Evolutionary conservation across 1,284 basidiomycete genomes (phyloP).

Genomic region (Afroboletus lepidellus): DNA sequence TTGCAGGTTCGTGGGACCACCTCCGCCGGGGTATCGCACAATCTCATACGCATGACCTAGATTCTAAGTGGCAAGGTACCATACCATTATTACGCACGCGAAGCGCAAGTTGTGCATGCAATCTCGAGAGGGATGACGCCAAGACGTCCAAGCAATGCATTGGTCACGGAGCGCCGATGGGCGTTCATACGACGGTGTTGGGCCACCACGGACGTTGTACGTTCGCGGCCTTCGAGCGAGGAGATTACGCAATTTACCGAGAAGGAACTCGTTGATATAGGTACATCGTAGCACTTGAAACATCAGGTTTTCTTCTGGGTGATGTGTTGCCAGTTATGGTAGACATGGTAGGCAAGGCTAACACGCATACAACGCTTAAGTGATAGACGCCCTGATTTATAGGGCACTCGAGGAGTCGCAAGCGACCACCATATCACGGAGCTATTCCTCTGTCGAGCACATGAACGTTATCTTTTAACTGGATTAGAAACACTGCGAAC

Average conservation of each 20-base stretch:
- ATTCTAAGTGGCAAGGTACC: slow-evolving; percentile 11
- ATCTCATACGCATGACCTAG: slow-evolving; percentile 4
- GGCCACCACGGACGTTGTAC: background rate
- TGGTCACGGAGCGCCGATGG: slow-evolving; percentile 13
- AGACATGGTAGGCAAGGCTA: too few species aligned
- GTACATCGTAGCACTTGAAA: background rate
- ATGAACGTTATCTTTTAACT: too few species aligned
- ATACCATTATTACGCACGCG: slow-evolving; percentile 14
- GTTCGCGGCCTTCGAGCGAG: slow-evolving; percentile 5
- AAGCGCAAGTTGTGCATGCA: slow-evolving; percentile 11
- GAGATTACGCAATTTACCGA: slow-evolving; percentile 4
- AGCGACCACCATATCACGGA: too few species aligned
- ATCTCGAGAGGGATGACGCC: slow-evolving; percentile 14
- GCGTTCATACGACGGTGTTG: slow-evolving; percentile 10
- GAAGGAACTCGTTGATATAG: background rate
- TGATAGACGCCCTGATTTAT: too few species aligned
- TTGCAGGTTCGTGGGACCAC: background rate
- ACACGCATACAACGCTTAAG: too few species aligned
- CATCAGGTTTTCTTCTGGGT: background rate
- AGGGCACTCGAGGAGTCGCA: too few species aligned
- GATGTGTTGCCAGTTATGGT: background rate
- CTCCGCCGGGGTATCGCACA: background rate
- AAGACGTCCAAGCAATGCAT: background rate
- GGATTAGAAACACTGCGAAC: background rate
- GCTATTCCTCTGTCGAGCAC: too few species aligned